These are phyloP conservation scores for Wickerhamiella sergipiensis DNA, from an alignment of 805 yeast species.

Conservation along the genomic window DNA sequence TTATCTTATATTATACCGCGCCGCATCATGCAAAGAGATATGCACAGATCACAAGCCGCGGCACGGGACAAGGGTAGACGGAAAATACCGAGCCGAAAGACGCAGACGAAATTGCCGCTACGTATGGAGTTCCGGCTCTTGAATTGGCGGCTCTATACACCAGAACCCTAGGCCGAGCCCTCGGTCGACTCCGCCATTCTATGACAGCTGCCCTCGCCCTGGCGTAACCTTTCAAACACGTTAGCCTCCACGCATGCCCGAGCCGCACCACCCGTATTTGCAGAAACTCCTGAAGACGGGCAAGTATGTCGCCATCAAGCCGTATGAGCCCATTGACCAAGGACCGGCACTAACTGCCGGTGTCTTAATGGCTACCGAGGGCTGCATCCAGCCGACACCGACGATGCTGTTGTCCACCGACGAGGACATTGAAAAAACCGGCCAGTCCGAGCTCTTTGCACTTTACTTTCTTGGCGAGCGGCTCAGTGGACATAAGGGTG, in stretches of 20 bases:
- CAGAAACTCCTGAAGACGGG: slow-evolving; percentile 11
- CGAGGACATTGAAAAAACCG: slow-evolving; percentile 8
- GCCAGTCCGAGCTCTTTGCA: slow-evolving; percentile 34
- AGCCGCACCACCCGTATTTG: slow-evolving; percentile 14
- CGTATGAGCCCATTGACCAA: slow-evolving; percentile 6
- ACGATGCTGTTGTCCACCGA: slow-evolving; percentile 11
- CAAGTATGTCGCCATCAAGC: slow-evolving; percentile 9
- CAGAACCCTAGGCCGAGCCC: not conserved
- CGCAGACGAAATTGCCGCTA: no score
- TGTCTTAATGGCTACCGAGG: slow-evolving; percentile 8
- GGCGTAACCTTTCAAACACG: not conserved
- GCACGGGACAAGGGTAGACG: not conserved
- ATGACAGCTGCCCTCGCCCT: not conserved
- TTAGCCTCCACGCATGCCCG: not conserved
- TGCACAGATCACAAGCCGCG: not conserved
- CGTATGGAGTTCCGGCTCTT: no score
- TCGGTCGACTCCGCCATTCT: not conserved
- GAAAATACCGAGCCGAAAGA: not conserved
- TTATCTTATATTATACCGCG: not conserved
- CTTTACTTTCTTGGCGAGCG: slow-evolving; percentile 60
- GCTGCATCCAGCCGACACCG: slow-evolving; percentile 6
- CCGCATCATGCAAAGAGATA: not conserved
- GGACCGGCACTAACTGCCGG: slow-evolving; percentile 10
- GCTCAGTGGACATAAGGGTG: slow-evolving; percentile 54
- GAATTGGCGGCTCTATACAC: not conserved